Evolutionary conservation across 2,329 filamentous ascomycete genomes (phyloP).

Genomic region (Fusarium albidum): DNA sequence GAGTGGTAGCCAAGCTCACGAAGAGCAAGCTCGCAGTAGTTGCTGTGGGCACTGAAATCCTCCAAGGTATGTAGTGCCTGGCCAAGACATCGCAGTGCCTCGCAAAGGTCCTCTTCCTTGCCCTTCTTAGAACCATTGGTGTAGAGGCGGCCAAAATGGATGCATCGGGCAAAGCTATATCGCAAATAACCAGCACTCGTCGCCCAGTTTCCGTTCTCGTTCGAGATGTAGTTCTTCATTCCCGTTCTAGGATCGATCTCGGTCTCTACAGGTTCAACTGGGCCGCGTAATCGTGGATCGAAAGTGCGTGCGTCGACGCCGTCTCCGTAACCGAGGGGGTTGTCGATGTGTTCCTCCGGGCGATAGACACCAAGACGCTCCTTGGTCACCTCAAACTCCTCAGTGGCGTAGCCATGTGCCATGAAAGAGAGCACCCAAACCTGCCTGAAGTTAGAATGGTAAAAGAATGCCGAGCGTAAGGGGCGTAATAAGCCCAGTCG

Average conservation of each 20-base stretch:
- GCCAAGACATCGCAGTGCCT: constrained; percentile 78
- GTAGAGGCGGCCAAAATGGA: constrained; percentile 81
- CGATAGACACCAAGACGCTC: constrained; percentile 83
- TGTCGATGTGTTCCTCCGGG: constrained; percentile 78
- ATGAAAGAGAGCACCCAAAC: constrained; percentile 85
- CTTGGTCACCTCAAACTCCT: constrained; percentile 83
- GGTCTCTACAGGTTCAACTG: constrained; percentile 75
- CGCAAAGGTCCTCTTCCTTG: constrained; percentile 79
- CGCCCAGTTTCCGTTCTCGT: constrained; percentile 86
- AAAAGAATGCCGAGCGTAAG: not conserved
- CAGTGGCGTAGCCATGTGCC: constrained; percentile 85
- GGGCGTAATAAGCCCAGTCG: no score
- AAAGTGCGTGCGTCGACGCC: constrained; percentile 83
- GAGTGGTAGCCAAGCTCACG: constrained; percentile 81
- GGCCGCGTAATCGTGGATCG: constrained; percentile 82
- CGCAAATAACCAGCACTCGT: constrained; percentile 88
- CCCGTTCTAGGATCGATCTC: constrained; percentile 79
- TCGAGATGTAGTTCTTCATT: constrained; percentile 99
- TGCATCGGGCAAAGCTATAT: constrained; percentile 76
- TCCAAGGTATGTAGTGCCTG: constrained; percentile 81
- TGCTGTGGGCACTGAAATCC: constrained; percentile 83
- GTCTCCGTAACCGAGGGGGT: constrained; percentile 87
- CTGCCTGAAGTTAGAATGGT: constrained; percentile 40
- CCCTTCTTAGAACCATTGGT: constrained; percentile 70
- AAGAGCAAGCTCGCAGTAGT: constrained; percentile 81